phyloP scores from a whole-genome alignment of 2,329 filamentous ascomycete species.

The Fusarium hostae region DNA sequence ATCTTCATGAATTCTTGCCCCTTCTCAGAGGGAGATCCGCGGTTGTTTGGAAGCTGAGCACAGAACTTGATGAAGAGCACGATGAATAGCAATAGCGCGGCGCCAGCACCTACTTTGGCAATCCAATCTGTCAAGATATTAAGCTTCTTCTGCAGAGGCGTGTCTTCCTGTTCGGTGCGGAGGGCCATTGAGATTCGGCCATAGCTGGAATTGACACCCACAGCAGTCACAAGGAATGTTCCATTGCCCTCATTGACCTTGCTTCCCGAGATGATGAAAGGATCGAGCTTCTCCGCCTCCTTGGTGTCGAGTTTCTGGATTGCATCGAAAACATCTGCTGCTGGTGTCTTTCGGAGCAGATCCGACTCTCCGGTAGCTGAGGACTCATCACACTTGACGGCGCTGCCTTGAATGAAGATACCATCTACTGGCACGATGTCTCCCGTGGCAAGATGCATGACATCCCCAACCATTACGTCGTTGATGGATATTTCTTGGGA shows the following conservation, averaged over 20 bases:
- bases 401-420: constrained; percentile 68
- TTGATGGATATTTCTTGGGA: constrained; percentile 71
- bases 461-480: constrained; percentile 75
- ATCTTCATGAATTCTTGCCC: constrained; percentile 68
- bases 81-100: constrained; percentile 78
- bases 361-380: constrained; percentile 80
- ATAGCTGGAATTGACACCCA: constrained; percentile 65
- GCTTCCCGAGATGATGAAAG: constrained; percentile 70
- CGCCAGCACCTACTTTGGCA: constrained; percentile 65
- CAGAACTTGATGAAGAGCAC: constrained; percentile 83
- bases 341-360: constrained; percentile 73
- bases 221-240: constrained; percentile 64
- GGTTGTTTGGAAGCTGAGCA: constrained; percentile 66
- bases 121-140: constrained; percentile 49
- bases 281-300: constrained; percentile 64
- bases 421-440: constrained; percentile 78
- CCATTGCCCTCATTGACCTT: constrained; percentile 66
- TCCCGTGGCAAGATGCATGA: constrained; percentile 75
- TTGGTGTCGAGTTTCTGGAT: constrained; percentile 58
- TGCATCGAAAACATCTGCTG: constrained; percentile 66
- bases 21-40: constrained; percentile 64
- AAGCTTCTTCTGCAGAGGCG: constrained; percentile 66
- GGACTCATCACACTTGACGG: constrained; percentile 74
- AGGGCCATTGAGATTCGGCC: constrained; percentile 68
- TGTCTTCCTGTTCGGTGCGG: constrained; percentile 61